Conservation (phyloP, 257 asterid genomes). For the Lycium ferocissimum region DNA sequence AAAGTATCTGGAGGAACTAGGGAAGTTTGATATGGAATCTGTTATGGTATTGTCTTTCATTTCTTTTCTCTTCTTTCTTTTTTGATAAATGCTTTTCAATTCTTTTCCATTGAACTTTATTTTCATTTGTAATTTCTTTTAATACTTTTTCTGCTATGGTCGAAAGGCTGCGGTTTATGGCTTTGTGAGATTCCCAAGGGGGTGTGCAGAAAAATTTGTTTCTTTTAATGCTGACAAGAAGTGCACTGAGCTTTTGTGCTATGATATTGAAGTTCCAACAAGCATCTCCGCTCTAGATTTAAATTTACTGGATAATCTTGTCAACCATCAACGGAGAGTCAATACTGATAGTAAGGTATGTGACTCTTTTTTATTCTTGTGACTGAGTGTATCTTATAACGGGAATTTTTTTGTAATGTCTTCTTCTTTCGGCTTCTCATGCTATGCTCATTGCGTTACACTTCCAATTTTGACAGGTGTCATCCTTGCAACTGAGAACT, state of each 20-base stretch:
- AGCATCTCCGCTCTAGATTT: constrained; percentile 50
- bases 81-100: constrained; percentile 1
- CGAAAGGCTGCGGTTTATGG: constrained; percentile 57
- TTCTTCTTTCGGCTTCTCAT: not conserved
- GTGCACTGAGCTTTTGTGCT: constrained; percentile 44
- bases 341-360: constrained; percentile 51
- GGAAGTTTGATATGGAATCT: constrained; percentile 51
- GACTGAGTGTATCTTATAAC: not conserved
- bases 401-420: not conserved
- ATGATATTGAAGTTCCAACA: constrained; percentile 58
- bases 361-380: constrained; percentile 29
- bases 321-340: constrained; percentile 37
- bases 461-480: constrained; percentile 41
- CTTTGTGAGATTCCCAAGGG: constrained; percentile 83
- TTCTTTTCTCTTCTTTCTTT: constrained; percentile 38
- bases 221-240: constrained; percentile 41
- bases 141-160: constrained; percentile 19
- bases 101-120: constrained; percentile 31
- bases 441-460: constrained; percentile 8
- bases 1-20: constrained; percentile 41
- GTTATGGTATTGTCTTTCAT: constrained; percentile 49
- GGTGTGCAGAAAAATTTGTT: constrained; percentile 50
- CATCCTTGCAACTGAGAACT: constrained; percentile 57
- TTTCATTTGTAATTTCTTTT: not conserved
- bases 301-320: constrained; percentile 52